These are phyloP conservation scores for Kwoniella europaea DNA, from an alignment of 768 basidiomycete species.

Conservation along the genomic window DNA sequence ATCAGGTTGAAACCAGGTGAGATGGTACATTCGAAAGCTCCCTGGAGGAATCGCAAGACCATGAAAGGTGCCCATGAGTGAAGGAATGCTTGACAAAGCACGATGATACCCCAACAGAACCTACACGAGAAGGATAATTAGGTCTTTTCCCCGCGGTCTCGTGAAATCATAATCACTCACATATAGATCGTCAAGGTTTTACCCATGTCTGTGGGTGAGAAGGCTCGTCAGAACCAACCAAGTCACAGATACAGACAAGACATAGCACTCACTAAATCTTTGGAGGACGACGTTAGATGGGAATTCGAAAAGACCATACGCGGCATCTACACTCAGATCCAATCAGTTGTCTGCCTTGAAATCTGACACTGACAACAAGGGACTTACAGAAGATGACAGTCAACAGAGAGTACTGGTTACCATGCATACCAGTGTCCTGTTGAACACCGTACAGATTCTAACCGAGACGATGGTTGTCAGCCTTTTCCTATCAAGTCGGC, in stretches of 20 bases:
- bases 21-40: constrained; percentile 44
- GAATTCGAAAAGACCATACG: constrained; percentile 41
- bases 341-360: neutral
- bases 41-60: constrained; percentile 36
- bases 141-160: neutral
- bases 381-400: constrained; percentile 34
- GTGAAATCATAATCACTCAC: neutral
- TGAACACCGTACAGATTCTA: constrained; percentile 33
- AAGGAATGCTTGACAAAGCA: constrained; percentile 32
- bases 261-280: constrained; percentile 24
- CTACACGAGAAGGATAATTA: neutral
- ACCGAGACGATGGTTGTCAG: neutral
- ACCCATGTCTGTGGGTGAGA: constrained; percentile 29
- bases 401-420: constrained; percentile 39
- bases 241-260: neutral
- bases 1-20: constrained; percentile 36
- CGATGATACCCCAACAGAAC: constrained; percentile 39
- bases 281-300: constrained; percentile 39
- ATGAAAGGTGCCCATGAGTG: constrained; percentile 32
- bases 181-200: constrained; percentile 34
- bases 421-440: constrained; percentile 31
- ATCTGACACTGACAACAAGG: neutral
- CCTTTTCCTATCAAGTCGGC: neutral
- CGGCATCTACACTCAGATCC: constrained; percentile 4
- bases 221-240: neutral